Base-by-base conservation (phyloP, 2,329 filamentous ascomycete genomes). In the Onygenales sp. region DNA sequence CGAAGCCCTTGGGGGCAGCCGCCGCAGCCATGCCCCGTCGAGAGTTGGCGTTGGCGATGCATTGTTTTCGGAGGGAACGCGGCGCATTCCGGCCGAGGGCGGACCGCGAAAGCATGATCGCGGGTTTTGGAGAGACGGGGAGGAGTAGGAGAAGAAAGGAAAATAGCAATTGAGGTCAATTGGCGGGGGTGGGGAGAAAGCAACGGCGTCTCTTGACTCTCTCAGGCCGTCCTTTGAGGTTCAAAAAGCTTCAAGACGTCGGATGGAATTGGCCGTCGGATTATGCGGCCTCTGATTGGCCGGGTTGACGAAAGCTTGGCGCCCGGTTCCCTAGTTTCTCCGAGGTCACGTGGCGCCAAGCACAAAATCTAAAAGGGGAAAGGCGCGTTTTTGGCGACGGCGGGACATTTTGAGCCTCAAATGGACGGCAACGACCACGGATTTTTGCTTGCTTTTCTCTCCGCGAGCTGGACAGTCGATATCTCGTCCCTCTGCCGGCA, bases 1-100 rank as follows among this genome's bases (percentile, higher is more conserved):
- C 84, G 75, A 91, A 88, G 63, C 87, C 85, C 59, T 82, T 82
- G 73, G 78, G 87, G 75, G 82, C 80, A 64, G 87, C 78, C 62
- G 82, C 72, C 64, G 75, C 79, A 65, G 84, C 83, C 65, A 87
- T 78, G 61, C 78, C 78, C 69, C 84, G 79, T 72, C 77, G 77
- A 69, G 77, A 74, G 64, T 71, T 68, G 64, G 75, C 69, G 59
- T 72, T 68, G 67, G 80, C 80, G 72, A 79, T 78, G 77, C 79
- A 75, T 71, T 79, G 75, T 67, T 74, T 74, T 65, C 78, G 77
- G 70, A 81, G 74, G 70, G 78, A 79, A 72, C 80, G 79, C 75
- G 81, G 79, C 69, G 81, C 80, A 72, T 78, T 78, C 70, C 81
- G 78, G 72, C 79, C 77, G 70, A 84, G 74, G 71, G 80, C 77